A percentile compares a stretch with the other conserved stretches of the same genome.
Conservation (phyloP, 176 grass and related monocot species). For the Rhynchospora breviuscula region DNA sequence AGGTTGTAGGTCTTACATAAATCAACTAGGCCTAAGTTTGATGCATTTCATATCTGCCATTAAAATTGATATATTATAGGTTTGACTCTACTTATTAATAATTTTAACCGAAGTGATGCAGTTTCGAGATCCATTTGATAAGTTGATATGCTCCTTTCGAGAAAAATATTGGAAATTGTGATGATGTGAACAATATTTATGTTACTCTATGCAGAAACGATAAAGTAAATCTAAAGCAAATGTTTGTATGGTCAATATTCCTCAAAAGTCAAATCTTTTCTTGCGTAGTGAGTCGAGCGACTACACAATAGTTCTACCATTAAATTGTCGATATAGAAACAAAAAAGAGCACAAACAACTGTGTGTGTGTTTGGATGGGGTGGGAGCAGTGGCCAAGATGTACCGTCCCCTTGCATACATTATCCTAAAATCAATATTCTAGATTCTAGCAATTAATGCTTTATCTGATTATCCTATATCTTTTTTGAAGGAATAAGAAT, state of each 20-base stretch:
- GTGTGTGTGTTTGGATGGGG: not conserved
- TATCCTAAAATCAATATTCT: no score
- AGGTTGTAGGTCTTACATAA: not conserved
- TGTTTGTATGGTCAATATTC: not conserved
- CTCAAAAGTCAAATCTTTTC: not conserved
- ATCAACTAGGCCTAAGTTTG: not conserved
- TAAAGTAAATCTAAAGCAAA: not conserved
- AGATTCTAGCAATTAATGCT: not conserved
- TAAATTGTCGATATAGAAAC: not conserved
- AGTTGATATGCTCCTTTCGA: not conserved
- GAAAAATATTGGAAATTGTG: not conserved
- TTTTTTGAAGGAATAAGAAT: not conserved
- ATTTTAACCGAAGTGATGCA: not conserved
- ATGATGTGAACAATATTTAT: not conserved
- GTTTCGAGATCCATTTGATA: not conserved
- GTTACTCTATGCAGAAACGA: not conserved
- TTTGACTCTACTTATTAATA: not conserved
- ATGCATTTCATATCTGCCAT: not conserved
- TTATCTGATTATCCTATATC: not conserved
- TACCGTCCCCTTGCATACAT: no score
- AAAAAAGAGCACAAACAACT: not conserved
- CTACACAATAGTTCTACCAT: not conserved
- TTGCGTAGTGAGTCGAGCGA: not conserved
- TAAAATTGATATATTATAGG: no score
- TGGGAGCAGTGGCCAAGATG: conserved; percentile 5